Conservation (phyloP, 1,284 basidiomycete genomes). For the Ceratobasidium sp. region DNA sequence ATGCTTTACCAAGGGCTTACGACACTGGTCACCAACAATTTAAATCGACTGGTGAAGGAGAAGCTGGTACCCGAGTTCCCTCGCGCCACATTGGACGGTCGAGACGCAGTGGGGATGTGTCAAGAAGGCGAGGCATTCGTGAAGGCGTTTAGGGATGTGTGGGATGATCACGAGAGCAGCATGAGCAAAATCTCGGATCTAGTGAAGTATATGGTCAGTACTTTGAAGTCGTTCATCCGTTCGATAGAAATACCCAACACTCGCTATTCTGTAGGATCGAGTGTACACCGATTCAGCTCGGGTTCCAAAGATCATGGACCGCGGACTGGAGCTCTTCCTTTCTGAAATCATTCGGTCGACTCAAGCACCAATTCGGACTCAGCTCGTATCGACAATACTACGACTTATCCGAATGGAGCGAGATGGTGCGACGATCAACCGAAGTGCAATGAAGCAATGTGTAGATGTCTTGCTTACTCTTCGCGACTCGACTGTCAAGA, state of each 20-base stretch:
- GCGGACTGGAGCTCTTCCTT: constrained; percentile 86
- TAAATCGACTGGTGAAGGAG: constrained; percentile 79
- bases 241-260: not conserved
- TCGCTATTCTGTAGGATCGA: constrained; percentile 65
- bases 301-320: constrained; percentile 82
- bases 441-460: constrained; percentile 88
- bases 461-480: constrained; percentile 86
- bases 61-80: constrained; percentile 88
- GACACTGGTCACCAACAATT: constrained; percentile 80
- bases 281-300: constrained; percentile 76
- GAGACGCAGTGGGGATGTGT: constrained; percentile 66
- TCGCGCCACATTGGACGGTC: constrained; percentile 54
- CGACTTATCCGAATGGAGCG: constrained; percentile 91
- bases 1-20: constrained; percentile 89
- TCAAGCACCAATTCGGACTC: constrained; percentile 75
- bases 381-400: constrained; percentile 83
- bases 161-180: constrained; percentile 93
- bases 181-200: constrained; percentile 92
- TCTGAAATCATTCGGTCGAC: constrained; percentile 77
- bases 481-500: constrained; percentile 52
- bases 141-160: constrained; percentile 83
- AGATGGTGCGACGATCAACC: constrained; percentile 89
- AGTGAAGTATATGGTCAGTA: constrained; percentile 91
- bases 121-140: constrained; percentile 86
- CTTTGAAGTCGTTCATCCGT: constrained; percentile 43